Evolutionary conservation across 106 monocot species (phyloP), one percentile per base, ranked within the genome.

Genomic region (Dendrobium catenatum): DNA sequence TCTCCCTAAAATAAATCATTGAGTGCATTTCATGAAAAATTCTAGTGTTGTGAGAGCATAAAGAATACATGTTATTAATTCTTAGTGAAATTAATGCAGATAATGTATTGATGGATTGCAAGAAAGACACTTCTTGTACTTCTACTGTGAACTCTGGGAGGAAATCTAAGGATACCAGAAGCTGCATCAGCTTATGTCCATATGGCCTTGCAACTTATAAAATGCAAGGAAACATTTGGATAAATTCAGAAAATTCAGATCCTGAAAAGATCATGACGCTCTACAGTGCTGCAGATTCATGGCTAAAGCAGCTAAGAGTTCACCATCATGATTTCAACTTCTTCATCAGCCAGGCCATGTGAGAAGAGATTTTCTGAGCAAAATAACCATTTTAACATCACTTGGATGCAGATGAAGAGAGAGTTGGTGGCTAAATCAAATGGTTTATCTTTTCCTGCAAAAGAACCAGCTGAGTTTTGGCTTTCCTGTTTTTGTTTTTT

Each of bases 301-400:
- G 83, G 83, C 78, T 83, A 40, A 83, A 78, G 51, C 83, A 83
- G 72, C 83, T 83, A 31, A 83, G 76, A 78, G 68, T 83, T 18
- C 37, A 55, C 27, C 83, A 83, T 42, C 67, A 78, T 72, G 83
- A 83, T 31, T 83, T 83, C 78, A 78, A 78, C 70, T 83, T 83
- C 78, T 83, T 83, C 83, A 78, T 78, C 51, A 22, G 44, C 44
- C 77, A 78, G 15, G 40, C 83, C 78, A 51, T 27, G 48, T 76
- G 76, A 76, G 13, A 49, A 20, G 5, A 76, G 76, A 49, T 8
- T 76, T 20, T 19, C 43, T n/a, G 43, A 44, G 43, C 43, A 5
- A n/a, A 44, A 74, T 42, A 74, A 74, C 74, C 19, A 74, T 70
- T 9, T 61, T 61, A 22, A 61, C 8, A 4, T 61, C 70, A 70